Base-by-base conservation (phyloP, 805 yeast genomes). In the Yamadazyma kitorensis region DNA sequence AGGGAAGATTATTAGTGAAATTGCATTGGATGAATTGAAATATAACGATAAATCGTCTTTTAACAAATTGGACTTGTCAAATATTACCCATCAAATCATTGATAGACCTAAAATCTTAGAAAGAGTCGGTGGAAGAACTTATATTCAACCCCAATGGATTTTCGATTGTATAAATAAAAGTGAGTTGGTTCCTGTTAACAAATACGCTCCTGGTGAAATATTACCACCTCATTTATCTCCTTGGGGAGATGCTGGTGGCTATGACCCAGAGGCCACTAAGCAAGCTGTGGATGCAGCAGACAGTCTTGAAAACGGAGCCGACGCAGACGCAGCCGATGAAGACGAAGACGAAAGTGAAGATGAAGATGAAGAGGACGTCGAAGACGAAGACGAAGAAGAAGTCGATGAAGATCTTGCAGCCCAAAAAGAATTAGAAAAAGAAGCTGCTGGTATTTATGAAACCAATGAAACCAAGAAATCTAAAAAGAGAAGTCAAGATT, bases 201-300 rank as follows among this genome's bases (percentile, higher is more conserved):
- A 72, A 36, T 93, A 93, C 55, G 84, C 94, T 27, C 96, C 96
- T 4, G 98, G 98, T 37, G 97, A 91, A 64, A 68, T 86, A 4
- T 71, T 93, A 45, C 98, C 98, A 28, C 97, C 98, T 23, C 98
- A 93, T 62, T 70, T 93, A 52, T 86, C 96, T 33, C 98, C 98
- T 69, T 93, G 98, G 98, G 98, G 98, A 49, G 98, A 93, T 66
- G 76, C 89, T 30, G 87, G 83, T 49, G 82, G 81, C 35, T 93
- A 93, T 64, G 79, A 91, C 61, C 98, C 98, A 51, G 79, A 72
- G 37, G 82, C 76, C 20, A 61, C 61, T 20, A 50, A 57, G 10
- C 78, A 54, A 14, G 78, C 54, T 13, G 80, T 62, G 11, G 83
- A 53, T 2, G 82, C 55, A 2, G 79, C 54, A 4, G 79, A 52